Conservation (phyloP, 257 asterid genomes). For the Datura wrightii region DNA sequence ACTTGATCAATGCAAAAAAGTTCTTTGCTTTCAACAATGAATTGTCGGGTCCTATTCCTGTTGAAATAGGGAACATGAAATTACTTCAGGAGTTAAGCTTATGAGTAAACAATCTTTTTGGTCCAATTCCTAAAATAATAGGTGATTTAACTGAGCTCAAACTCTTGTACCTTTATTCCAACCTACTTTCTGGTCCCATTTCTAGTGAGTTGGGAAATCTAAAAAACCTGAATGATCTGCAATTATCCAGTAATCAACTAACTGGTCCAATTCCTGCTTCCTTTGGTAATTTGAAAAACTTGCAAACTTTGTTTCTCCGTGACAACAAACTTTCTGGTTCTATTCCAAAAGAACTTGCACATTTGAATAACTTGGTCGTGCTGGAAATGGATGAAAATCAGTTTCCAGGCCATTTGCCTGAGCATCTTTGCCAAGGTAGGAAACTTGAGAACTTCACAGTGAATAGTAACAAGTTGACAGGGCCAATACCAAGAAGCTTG, state of each 20-base stretch:
- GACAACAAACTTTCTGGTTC: slow-evolving; percentile 36
- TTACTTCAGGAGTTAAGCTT: not conserved
- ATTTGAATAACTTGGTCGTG: slow-evolving; percentile 6
- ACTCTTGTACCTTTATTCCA: not conserved
- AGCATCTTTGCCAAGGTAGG: slow-evolving; percentile 23
- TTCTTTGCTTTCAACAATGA: not conserved
- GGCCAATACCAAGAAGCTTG: slow-evolving; percentile 31
- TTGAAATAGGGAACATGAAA: not conserved
- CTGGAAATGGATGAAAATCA: slow-evolving; percentile 25
- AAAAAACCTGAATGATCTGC: not conserved
- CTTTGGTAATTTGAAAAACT: slow-evolving; percentile 17
- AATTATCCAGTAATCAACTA: slow-evolving; percentile 25
- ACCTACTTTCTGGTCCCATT: slow-evolving; percentile 31
- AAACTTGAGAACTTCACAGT: not conserved
- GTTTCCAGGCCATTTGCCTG: slow-evolving; percentile 28
- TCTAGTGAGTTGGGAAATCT: slow-evolving; percentile 38
- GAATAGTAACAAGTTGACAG: not conserved
- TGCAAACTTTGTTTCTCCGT: not conserved
- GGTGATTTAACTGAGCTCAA: slow-evolving; percentile 23
- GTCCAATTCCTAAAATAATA: slow-evolving; percentile 30
- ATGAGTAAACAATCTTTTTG: not conserved
- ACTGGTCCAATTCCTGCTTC: slow-evolving; percentile 36
- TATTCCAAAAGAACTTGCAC: slow-evolving; percentile 36
- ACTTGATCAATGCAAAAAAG: not conserved
- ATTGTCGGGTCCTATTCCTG: slow-evolving; percentile 39